A percentile compares a stretch with the other conserved stretches of the same genome.
These are phyloP conservation scores for Microdochium nivale DNA, from an alignment of 2,329 filamentous ascomycete species.

Conservation along the genomic window DNA sequence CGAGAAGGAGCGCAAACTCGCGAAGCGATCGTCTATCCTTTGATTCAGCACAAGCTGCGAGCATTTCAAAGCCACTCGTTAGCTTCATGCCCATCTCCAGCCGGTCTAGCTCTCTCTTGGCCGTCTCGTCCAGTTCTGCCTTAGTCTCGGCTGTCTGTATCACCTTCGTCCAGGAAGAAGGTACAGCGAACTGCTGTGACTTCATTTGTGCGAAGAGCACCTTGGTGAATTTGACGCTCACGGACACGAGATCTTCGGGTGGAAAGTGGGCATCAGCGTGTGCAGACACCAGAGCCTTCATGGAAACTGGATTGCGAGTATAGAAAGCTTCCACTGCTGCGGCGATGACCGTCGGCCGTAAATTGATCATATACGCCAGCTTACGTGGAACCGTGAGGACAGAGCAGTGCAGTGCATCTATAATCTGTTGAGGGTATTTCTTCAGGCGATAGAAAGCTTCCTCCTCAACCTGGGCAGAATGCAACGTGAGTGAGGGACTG, in stretches of 20 bases:
- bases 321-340: constrained; percentile 89
- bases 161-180: constrained; percentile 38
- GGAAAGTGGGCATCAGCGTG: constrained; percentile 53
- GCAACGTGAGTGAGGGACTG: constrained; percentile 50
- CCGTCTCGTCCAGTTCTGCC: constrained; percentile 7
- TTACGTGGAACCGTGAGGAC: constrained; percentile 70
- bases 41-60: constrained; percentile 59
- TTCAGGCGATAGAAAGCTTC: constrained; percentile 86
- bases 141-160: constrained; percentile 19
- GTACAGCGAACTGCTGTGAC: constrained; percentile 71
- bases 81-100: constrained; percentile 80
- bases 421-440: constrained; percentile 73
- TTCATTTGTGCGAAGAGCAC: constrained; percentile 86
- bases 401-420: constrained; percentile 67
- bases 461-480: constrained; percentile 67
- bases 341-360: constrained; percentile 66
- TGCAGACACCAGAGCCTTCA: constrained; percentile 58
- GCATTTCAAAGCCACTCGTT: constrained; percentile 83
- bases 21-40: constrained; percentile 60
- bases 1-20: constrained; percentile 68
- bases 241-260: constrained; percentile 69
- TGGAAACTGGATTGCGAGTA: constrained; percentile 69
- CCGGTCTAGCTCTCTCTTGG: constrained; percentile 24
- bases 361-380: constrained; percentile 70
- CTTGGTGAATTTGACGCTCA: constrained; percentile 76